Conservation (phyloP, 176 grass and related monocot genomes). For the Rhipidocladum racemiflorum region DNA sequence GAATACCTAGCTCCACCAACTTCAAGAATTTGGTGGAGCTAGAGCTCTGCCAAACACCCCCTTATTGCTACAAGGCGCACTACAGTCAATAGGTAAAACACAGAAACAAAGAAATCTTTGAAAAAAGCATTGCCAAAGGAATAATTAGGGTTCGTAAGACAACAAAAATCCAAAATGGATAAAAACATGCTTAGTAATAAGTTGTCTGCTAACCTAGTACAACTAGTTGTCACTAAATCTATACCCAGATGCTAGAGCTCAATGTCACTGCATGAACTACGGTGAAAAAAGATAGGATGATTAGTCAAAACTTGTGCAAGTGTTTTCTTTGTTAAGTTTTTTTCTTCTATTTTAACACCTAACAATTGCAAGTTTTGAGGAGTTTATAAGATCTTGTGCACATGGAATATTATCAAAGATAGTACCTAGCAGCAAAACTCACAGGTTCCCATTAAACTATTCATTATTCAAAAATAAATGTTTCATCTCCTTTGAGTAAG, state of each 20-base stretch:
- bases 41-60: no score
- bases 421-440: not conserved
- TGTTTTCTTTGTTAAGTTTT: not conserved
- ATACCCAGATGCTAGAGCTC: not conserved
- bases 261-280: not conserved
- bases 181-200: not conserved
- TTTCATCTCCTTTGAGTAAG: not conserved
- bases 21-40: no score
- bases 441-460: not conserved
- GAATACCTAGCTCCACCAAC: no score
- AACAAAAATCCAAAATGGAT: not conserved
- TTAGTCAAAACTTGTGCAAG: not conserved
- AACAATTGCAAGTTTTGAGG: not conserved
- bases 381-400: not conserved
- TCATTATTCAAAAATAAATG: not conserved
- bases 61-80: no score
- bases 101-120: not conserved
- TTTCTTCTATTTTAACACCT: not conserved
- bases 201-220: conserved; percentile 1
- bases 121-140: not conserved
- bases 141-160: not conserved
- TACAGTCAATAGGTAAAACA: not conserved
- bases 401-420: not conserved
- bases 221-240: not conserved
- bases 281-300: not conserved